Evolutionary conservation across 176 grass and related monocot species (phyloP).

Genomic region (Typha latifolia): DNA sequence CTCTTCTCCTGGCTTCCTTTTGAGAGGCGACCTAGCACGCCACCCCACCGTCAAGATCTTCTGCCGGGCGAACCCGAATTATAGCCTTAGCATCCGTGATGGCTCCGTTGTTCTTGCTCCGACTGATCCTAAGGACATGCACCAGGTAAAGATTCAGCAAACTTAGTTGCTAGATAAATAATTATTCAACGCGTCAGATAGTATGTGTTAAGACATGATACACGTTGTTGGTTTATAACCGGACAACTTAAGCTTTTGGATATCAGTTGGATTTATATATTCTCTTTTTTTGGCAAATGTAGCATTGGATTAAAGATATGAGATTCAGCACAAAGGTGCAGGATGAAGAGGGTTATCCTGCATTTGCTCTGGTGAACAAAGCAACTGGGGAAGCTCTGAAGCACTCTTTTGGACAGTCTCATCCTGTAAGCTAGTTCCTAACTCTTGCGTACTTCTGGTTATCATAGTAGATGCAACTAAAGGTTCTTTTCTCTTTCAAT

Average conservation of each 20-base stretch:
- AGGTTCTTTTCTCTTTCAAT: too few relatives aligned
- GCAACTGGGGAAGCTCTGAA: constrained; percentile 77
- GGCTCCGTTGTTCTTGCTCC: constrained; percentile 52
- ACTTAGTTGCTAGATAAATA: too few relatives aligned
- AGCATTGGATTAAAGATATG: constrained; percentile 96
- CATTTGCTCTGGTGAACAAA: constrained; percentile 76
- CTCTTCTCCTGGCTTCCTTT: too few relatives aligned
- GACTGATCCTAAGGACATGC: constrained; percentile 51
- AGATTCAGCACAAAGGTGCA: constrained; percentile 61
- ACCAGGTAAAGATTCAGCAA: constrained; percentile 25
- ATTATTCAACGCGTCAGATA: too few relatives aligned
- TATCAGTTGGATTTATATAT: neutral
- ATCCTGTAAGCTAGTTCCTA: constrained; percentile 37
- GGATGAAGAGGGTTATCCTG: constrained; percentile 82
- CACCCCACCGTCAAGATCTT: constrained; percentile 55
- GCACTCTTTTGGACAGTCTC: constrained; percentile 63
- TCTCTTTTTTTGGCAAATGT: neutral
- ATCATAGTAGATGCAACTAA: too few relatives aligned
- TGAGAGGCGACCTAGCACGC: too few relatives aligned
- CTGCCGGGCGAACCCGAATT: constrained; percentile 66
- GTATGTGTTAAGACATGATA: too few relatives aligned
- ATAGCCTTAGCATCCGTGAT: constrained; percentile 53
- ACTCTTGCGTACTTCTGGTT: neutral
- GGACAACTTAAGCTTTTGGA: too few relatives aligned
- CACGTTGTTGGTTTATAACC: too few relatives aligned